A percentile compares a stretch with the other conserved stretches of the same genome.
Conservation (phyloP, 108 stramenopile genomes). For the Aurantiochytrium sp. region DNA sequence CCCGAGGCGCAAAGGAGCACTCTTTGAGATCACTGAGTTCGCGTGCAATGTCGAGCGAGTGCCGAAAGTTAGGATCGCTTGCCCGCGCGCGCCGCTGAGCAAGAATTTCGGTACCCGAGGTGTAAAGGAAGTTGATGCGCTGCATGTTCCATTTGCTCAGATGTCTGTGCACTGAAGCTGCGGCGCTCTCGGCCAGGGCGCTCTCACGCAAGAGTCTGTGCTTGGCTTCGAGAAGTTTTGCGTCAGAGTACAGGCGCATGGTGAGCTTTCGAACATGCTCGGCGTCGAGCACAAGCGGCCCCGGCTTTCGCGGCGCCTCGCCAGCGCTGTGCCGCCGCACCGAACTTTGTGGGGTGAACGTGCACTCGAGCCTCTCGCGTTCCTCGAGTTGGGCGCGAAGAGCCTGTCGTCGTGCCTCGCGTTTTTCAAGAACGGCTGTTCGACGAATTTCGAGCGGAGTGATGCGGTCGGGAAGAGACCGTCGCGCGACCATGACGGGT, state of each 20-base stretch:
- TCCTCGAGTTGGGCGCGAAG: neutral
- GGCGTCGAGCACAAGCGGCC: neutral
- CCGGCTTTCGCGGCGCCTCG: neutral
- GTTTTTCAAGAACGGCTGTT: neutral
- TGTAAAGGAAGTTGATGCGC: neutral
- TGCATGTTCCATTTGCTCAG: conserved; percentile 1
- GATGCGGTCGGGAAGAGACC: neutral
- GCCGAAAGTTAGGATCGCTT: neutral
- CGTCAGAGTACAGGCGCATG: neutral
- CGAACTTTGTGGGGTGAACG: neutral
- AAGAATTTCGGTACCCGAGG: neutral
- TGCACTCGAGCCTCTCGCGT: neutral
- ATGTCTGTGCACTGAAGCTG: neutral
- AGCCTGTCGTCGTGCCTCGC: neutral
- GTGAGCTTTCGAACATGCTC: neutral
- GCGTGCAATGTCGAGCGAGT: neutral
- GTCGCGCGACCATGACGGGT: neutral
- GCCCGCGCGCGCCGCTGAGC: neutral
- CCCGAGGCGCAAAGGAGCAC: neutral
- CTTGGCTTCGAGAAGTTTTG: neutral
- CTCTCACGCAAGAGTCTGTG: neutral
- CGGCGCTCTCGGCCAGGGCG: neutral
- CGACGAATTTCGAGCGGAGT: neutral
- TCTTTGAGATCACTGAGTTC: neutral
- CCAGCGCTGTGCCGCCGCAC: neutral